Base-by-base conservation (phyloP, 1,139 yeast species). In the Oligophagozyma castellii region DNA sequence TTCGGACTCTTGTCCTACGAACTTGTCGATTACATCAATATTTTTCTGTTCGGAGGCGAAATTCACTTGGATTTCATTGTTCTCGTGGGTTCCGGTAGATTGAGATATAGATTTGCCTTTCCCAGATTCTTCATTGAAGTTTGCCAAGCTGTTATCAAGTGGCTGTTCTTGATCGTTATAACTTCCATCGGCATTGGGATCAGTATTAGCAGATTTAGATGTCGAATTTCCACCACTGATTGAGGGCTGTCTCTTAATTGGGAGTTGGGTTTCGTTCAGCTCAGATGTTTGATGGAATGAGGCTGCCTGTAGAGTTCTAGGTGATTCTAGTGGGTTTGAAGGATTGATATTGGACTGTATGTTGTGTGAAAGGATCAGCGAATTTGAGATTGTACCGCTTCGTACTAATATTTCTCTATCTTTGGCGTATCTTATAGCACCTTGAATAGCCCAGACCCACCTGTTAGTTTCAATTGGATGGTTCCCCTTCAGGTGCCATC, bases 371-470 rank as follows among this genome's bases (percentile, higher is more conserved):
- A 29, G 12, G 13, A 26, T 20, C n/a, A 16, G n/a, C 5, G 31
- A 22, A 14, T 28, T 27, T 3, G 29, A 23, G 10, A 18, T 13
- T n/a, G 28, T 23, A 2, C 28, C 33, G 8, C 24, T 27, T 15
- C 25, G 35, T 10, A 35, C 21, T 28, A 34, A 59, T 42, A 63
- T 65, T 35, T 71, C 67, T 29, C 66, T 63, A 50, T 89, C 96
- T 46, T 83, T 81, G 4, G 94, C 83, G 40, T 67, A 70, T 26
- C 93, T 75, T 26, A 86, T 83, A 2, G 96, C 93, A 44, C 83
- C 84, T 50, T 83, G 94, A 24, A 89, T 63, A 2, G 93, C 81
- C 96, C 96, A 86, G 10, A 89, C 95, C 98, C 98, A 89, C 45
- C 94, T 66, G 48, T 79, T 86, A 1, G 95, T 84, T 53, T 89